Percentiles rank a stretch among this genome's conserved stretches.
Evolutionary conservation across 257 asterid species (phyloP).

Genomic region (Solanum pimpinellifolium): DNA sequence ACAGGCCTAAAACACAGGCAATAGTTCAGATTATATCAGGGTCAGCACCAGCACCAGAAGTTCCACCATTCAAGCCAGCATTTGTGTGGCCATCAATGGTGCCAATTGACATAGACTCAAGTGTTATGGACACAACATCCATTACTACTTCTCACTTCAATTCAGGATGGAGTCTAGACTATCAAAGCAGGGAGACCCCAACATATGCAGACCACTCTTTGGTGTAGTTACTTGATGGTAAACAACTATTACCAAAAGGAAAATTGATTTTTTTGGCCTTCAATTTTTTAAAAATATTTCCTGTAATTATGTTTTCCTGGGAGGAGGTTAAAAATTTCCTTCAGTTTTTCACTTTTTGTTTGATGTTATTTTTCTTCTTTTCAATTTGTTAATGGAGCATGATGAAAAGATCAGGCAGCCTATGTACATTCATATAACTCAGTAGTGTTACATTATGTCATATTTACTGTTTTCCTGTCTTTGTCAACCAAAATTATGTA

Average conservation of each 20-base stretch:
- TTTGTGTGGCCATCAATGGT: slow-evolving; percentile 66
- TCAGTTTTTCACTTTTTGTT: background rate
- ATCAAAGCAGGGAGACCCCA: slow-evolving; percentile 39
- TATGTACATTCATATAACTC: background rate
- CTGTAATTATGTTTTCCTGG: background rate
- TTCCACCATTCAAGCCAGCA: slow-evolving; percentile 78
- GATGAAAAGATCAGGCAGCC: background rate
- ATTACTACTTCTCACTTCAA: slow-evolving; percentile 29
- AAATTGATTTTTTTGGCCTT: background rate
- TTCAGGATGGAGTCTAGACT: slow-evolving; percentile 54
- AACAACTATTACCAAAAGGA: slow-evolving; percentile 10
- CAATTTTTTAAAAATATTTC: background rate
- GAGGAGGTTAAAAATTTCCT: background rate
- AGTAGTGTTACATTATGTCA: background rate
- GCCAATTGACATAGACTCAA: slow-evolving; percentile 23
- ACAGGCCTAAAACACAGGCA: slow-evolving; percentile 53
- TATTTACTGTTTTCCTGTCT: background rate
- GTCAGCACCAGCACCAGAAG: slow-evolving; percentile 38
- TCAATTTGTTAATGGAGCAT: background rate
- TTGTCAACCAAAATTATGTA: background rate
- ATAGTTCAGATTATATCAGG: slow-evolving; percentile 58
- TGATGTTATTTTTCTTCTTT: background rate
- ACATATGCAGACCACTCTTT: slow-evolving; percentile 24
- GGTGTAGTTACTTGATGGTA: slow-evolving; percentile 31
- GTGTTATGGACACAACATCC: slow-evolving; percentile 10